A percentile compares a stretch with the other conserved stretches of the same genome.
These are phyloP conservation scores for Stephanodiscus triporus DNA, from an alignment of 108 stramenopile species.

Conservation along the genomic window DNA sequence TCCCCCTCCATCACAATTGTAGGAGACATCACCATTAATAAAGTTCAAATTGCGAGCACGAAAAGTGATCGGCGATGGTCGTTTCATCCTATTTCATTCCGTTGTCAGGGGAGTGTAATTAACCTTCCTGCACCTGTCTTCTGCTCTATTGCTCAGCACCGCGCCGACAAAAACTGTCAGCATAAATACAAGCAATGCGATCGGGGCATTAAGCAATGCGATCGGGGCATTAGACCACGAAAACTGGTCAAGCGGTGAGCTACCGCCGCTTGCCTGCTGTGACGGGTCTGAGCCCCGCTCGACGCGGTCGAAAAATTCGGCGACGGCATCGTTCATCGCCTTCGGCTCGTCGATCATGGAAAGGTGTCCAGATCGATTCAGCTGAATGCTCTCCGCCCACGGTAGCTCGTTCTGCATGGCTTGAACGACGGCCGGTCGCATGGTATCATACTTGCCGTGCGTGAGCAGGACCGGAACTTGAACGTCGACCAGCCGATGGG, in stretches of 20 bases:
- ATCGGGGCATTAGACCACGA: not conserved
- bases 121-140: not conserved
- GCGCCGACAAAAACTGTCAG: not conserved
- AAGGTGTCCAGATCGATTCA: conserved; percentile 54
- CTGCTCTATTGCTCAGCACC: not conserved
- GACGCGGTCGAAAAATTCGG: conserved; percentile 39
- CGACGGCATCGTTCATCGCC: conserved; percentile 49
- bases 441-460: conserved; percentile 54
- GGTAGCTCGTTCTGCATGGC: conserved; percentile 37
- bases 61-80: too few species aligned
- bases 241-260: not conserved
- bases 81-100: too few species aligned
- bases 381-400: conserved; percentile 22
- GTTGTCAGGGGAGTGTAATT: not conserved
- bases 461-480: conserved; percentile 49
- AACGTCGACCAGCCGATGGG: conserved; percentile 38
- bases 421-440: conserved; percentile 53
- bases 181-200: not conserved
- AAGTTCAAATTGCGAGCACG: too few species aligned
- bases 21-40: not conserved
- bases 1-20: not conserved
- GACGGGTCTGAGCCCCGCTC: conserved; percentile 1
- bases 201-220: not conserved
- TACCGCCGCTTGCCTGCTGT: not conserved
- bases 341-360: conserved; percentile 61